Evolutionary conservation across 1,284 basidiomycete genomes (phyloP).

Genomic region (Apiotrichum veenhuisii): DNA sequence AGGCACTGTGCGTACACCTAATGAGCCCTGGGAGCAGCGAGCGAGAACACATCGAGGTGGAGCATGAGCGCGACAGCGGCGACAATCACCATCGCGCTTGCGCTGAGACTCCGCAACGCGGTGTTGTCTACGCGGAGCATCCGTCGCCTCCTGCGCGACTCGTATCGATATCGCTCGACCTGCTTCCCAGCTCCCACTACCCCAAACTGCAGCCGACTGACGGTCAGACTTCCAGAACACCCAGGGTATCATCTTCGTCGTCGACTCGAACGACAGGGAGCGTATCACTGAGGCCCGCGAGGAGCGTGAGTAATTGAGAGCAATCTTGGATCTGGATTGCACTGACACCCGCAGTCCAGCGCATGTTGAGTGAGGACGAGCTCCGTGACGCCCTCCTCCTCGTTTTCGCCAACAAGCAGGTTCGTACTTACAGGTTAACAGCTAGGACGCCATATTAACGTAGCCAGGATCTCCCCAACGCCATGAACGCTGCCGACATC

Average conservation of each 20-base stretch:
- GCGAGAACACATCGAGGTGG: too few relatives aligned
- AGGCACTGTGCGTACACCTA: conserved; percentile 57
- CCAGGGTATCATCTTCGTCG: conserved; percentile 99
- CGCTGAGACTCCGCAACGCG: too few relatives aligned
- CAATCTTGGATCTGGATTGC: too few relatives aligned
- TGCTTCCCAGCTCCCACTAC: neutral
- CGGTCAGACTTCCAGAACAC: conserved; percentile 99
- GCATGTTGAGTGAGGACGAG: conserved; percentile 99
- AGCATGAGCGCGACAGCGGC: too few relatives aligned
- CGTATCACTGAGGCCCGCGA: conserved; percentile 99
- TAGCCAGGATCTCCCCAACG: conserved; percentile 84
- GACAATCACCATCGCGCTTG: neutral
- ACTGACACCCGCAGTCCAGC: conserved; percentile 60
- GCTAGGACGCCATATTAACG: neutral
- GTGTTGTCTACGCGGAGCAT: too few relatives aligned
- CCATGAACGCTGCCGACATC: conserved; percentile 99
- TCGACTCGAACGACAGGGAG: conserved; percentile 99
- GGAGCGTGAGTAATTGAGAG: conserved; percentile 58
- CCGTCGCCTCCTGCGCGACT: too few relatives aligned
- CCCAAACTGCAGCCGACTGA: too few relatives aligned
- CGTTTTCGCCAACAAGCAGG: conserved; percentile 98
- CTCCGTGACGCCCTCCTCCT: conserved; percentile 96
- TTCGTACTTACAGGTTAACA: conserved; percentile 17
- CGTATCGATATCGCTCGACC: neutral
- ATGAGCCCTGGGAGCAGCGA: neutral